These are phyloP conservation scores for Wilcoxina mikolae DNA, from an alignment of 495 filamentous ascomycete species.

Conservation along the genomic window DNA sequence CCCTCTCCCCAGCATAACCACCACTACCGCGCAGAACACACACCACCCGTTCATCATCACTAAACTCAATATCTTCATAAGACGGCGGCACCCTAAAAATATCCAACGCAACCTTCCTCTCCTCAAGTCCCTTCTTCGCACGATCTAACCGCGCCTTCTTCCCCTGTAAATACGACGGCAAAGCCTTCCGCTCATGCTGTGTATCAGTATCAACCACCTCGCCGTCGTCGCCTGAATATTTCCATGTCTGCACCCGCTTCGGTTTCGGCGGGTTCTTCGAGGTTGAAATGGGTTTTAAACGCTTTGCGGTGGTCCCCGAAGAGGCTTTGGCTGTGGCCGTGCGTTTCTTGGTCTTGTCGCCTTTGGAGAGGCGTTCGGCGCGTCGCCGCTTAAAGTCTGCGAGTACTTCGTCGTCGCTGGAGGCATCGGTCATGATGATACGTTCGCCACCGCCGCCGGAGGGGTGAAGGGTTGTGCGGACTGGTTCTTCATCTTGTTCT, in stretches of 20 bases:
- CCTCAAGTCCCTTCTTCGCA: constrained; percentile 35
- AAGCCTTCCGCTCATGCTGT: constrained; percentile 15
- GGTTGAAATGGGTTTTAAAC: too few species aligned
- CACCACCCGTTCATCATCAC: constrained; percentile 56
- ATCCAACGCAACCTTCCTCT: constrained; percentile 41
- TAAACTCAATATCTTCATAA: constrained; percentile 73
- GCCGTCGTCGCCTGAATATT: constrained; percentile 8
- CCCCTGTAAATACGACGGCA: constrained; percentile 37
- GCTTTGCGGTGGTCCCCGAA: not conserved
- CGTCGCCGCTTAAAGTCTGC: not conserved
- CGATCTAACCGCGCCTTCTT: constrained; percentile 46
- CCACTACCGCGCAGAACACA: too few species aligned
- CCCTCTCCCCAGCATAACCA: too few species aligned
- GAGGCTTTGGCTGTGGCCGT: not conserved
- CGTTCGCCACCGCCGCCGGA: not conserved
- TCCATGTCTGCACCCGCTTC: constrained; percentile 9
- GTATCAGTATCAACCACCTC: constrained; percentile 20
- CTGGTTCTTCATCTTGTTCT: constrained; percentile 22
- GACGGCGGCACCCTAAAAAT: constrained; percentile 61
- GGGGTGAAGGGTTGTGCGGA: not conserved
- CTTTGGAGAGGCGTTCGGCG: not conserved
- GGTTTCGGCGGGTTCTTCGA: too few species aligned
- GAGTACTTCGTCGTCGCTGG: not conserved
- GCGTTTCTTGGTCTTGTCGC: not conserved
- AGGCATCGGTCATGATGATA: not conserved